Base-by-base conservation (phyloP, 441 rosid genomes). In the Bruguiera hainesii region DNA sequence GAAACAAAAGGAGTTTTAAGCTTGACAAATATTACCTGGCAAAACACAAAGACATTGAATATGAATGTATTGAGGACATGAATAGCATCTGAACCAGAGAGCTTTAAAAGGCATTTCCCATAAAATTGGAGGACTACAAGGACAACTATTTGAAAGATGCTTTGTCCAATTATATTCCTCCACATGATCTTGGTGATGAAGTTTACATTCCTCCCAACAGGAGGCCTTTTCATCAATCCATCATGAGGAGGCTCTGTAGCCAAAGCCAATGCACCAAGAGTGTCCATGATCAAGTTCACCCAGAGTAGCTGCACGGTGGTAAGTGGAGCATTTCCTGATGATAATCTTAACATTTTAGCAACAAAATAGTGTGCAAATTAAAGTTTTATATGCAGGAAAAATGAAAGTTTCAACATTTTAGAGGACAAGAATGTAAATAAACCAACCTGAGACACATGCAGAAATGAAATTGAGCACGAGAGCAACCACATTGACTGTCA, bases 231-330 rank as follows among this genome's bases (percentile, higher is more conserved):
- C 90, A 86, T 80, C 63, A 86, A 84, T 18, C 71, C 85, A 26
- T 73, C 72, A 15, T 77, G 71, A 10, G 90, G 87, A 5, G 71
- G 81, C 13, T 86, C 87, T 0, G 87, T 82, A 30, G 89, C 89
- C 51, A 87, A 67, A 55, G 89, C 89, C 1, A 87, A 49, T 0
- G 91, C 89, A 0, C 84, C 91, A 2, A 87, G 70, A 0, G 89
- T 82, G 64, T 84, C 91, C 91, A 87, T 87, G 53, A 87, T 84
- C 37, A 87, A 58, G 76, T 87, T 87, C 70, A 82, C 87, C 91
- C 89, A 86, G 3, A 86, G 67, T 25, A 86, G 73, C 51, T 86
- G 88, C 3, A 84, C 85, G 0, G 91, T 83, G 0, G 88, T 84
- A 2, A 86, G 78, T 19, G 91, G 89, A 20, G 82, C 82, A 3